These are phyloP conservation scores for Xylaria sp. DNA, from an alignment of 2,329 filamentous ascomycete genomes.

Conservation along the genomic window DNA sequence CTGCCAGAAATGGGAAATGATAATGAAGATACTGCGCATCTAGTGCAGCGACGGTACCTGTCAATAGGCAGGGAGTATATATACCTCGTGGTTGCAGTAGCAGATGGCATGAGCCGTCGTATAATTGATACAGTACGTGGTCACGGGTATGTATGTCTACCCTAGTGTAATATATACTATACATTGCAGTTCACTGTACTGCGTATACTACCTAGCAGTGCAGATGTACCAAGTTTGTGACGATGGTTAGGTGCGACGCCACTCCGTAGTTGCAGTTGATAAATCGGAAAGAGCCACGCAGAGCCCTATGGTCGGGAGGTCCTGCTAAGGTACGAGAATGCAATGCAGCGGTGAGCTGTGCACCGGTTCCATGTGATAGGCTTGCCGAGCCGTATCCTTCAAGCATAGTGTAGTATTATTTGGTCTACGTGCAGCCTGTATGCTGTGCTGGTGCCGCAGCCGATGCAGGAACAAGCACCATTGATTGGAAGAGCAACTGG, in stretches of 20 bases:
- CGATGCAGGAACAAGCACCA: slow-evolving; percentile 15
- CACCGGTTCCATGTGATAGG: slow-evolving; percentile 3
- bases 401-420: slow-evolving; percentile 10
- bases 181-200: not conserved
- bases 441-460: slow-evolving; percentile 9
- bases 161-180: not conserved
- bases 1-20: not conserved
- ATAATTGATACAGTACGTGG: not conserved
- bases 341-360: slow-evolving; percentile 21
- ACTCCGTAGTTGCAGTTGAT: slow-evolving; percentile 22
- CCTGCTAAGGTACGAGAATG: slow-evolving; percentile 6
- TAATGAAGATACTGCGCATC: not conserved
- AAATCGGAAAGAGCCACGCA: slow-evolving; percentile 34
- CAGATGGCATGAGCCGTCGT: not conserved
- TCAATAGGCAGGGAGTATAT: not conserved
- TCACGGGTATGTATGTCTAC: not conserved
- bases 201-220: no score
- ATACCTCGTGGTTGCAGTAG: not conserved
- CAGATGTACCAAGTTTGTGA: slow-evolving; percentile 1
- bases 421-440: slow-evolving; percentile 1
- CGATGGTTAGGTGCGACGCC: not conserved
- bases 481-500: slow-evolving; percentile 8
- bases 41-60: not conserved
- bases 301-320: not conserved
- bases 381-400: slow-evolving; percentile 15